phyloP scores from a whole-genome alignment of 169 alveolate species.

The Cryptosporidium baileyi region DNA sequence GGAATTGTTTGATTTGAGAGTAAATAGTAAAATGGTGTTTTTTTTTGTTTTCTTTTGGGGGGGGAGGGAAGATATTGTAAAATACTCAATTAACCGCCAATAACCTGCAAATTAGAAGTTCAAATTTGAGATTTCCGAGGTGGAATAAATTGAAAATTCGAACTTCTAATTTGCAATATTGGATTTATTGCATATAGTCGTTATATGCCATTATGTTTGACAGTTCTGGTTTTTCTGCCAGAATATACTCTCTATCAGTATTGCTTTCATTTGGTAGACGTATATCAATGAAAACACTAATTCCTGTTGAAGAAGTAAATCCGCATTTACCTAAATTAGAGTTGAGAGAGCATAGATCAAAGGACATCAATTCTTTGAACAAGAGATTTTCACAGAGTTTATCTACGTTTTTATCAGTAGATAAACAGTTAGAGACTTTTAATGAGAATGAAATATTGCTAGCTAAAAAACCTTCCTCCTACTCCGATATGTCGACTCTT shows the following conservation, averaged over 20 bases:
- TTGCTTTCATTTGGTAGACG: background rate
- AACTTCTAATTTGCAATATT: no score
- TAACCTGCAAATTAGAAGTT: no score
- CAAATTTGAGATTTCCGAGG: no score
- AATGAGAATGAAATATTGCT: background rate
- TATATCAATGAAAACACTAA: background rate
- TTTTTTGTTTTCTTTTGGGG: no score
- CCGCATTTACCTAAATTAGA: slow-evolving; percentile 52
- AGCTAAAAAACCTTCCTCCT: slow-evolving; percentile 3
- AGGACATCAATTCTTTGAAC: background rate
- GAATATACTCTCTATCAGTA: slow-evolving; percentile 5
- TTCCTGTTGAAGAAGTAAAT: slow-evolving; percentile 7
- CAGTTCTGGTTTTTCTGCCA: background rate
- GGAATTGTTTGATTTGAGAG: no score
- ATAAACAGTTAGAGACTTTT: background rate
- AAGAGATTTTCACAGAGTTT: background rate
- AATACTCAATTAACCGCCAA: no score
- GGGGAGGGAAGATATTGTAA: no score
- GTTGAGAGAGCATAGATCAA: background rate
- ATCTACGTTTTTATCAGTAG: background rate
- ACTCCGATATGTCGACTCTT: slow-evolving; percentile 48
- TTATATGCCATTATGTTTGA: no score
- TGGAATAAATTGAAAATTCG: no score
- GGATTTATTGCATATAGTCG: no score
- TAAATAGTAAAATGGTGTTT: no score